These are phyloP conservation scores for Trichophyton mentagrophytes DNA, from an alignment of 2,329 filamentous ascomycete species.

Conservation along the genomic window DNA sequence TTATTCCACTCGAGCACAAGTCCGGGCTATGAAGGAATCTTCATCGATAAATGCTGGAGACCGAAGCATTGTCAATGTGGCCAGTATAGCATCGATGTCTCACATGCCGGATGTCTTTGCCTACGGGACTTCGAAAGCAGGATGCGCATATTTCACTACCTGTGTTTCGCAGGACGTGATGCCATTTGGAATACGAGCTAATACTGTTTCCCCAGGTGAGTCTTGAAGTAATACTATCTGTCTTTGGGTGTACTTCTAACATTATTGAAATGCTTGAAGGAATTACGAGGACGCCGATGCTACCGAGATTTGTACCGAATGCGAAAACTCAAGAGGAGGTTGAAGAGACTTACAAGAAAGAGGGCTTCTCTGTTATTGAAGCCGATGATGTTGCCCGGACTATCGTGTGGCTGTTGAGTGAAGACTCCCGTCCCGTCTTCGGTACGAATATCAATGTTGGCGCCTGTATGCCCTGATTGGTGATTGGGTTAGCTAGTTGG, in stretches of 20 bases:
- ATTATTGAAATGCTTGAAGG: not conserved
- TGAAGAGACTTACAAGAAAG: not conserved
- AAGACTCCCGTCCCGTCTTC: not conserved
- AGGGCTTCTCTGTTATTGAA: not conserved
- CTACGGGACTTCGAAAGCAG: not conserved
- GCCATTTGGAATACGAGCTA: not conserved
- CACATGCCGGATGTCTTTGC: constrained; percentile 1
- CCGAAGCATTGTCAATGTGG: constrained; percentile 1
- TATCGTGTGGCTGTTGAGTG: not conserved
- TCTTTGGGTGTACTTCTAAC: not conserved
- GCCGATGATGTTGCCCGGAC: not conserved
- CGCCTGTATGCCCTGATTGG: not conserved
- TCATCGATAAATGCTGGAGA: not conserved
- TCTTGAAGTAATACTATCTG: no score
- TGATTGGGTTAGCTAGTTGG: not conserved
- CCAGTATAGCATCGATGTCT: not conserved
- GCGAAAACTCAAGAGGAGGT: not conserved
- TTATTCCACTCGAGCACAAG: not conserved
- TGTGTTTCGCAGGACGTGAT: not conserved
- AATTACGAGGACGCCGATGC: not conserved
- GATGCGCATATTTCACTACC: not conserved
- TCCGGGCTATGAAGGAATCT: not conserved
- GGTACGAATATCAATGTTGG: not conserved
- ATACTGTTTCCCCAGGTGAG: not conserved
- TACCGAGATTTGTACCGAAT: not conserved